phyloP scores from a whole-genome alignment of 768 basidiomycete genomes.

The Auricularia auricula-judae region DNA sequence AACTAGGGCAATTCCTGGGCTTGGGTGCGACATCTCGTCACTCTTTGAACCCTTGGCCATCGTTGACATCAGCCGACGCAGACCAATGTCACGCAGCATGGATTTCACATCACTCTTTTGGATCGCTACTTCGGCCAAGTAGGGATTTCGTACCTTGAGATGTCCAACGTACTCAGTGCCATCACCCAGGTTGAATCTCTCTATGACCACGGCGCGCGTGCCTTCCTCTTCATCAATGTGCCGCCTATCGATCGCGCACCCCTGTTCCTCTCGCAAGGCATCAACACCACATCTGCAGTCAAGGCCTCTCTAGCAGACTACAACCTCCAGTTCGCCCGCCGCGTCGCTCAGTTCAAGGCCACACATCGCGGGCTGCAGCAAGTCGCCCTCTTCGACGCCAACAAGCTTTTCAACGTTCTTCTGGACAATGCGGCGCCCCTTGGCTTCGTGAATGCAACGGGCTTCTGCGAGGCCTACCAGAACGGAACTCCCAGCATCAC shows the following conservation, averaged over 20 bases:
- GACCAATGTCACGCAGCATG: slow-evolving; percentile 25
- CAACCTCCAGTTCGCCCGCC: slow-evolving; percentile 34
- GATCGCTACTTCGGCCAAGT: slow-evolving; percentile 24
- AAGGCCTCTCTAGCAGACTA: slow-evolving; percentile 32
- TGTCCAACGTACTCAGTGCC: not conserved
- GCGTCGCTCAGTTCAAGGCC: slow-evolving; percentile 28
- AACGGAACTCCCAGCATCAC: slow-evolving; percentile 41
- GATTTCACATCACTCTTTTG: slow-evolving; percentile 24
- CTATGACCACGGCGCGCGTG: slow-evolving; percentile 28
- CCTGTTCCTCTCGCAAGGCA: slow-evolving; percentile 29
- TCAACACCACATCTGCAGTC: slow-evolving; percentile 17
- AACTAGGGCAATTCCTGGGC: slow-evolving; percentile 35
- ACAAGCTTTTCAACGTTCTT: slow-evolving; percentile 46
- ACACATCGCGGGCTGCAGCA: slow-evolving; percentile 33
- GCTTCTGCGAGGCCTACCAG: slow-evolving; percentile 47
- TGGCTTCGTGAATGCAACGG: slow-evolving; percentile 48
- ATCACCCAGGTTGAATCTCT: slow-evolving; percentile 33
- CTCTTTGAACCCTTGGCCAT: not conserved
- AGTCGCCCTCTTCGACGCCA: slow-evolving; percentile 42
- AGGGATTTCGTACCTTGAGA: not conserved
- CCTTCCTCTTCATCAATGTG: slow-evolving; percentile 29
- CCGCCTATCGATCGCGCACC: slow-evolving; percentile 29
- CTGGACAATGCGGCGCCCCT: slow-evolving; percentile 41
- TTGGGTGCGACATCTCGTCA: slow-evolving; percentile 25
- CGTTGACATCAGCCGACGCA: slow-evolving; percentile 2